Conservation (phyloP, 1,284 basidiomycete genomes). For the Moniliella sp. region DNA sequence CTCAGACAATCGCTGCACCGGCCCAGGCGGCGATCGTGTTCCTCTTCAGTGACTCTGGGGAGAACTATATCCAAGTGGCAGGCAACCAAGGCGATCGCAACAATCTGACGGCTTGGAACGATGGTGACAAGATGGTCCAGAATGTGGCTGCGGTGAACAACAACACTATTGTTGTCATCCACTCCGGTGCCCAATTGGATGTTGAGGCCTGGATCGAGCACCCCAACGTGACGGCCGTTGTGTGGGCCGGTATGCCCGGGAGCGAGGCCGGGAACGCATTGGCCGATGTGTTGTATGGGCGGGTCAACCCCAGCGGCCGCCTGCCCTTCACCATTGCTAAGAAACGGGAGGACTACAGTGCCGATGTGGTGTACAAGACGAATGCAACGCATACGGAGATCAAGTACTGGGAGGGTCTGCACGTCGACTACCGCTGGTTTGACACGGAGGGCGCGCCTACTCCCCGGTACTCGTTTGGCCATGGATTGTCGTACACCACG, state of each 20-base stretch:
- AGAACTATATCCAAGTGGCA: constrained; percentile 40
- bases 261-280: constrained; percentile 10
- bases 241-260: constrained; percentile 9
- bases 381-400: background rate
- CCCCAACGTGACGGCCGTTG: constrained; percentile 9
- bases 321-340: constrained; percentile 9
- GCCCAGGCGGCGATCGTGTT: constrained; percentile 44
- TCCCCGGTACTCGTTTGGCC: constrained; percentile 52
- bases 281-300: constrained; percentile 8
- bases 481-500: background rate
- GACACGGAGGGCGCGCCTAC: constrained; percentile 45
- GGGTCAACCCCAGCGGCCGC: constrained; percentile 8
- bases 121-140: constrained; percentile 32
- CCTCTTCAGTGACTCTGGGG: constrained; percentile 35
- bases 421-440: constrained; percentile 49
- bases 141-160: constrained; percentile 34
- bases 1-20: constrained; percentile 12
- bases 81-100: no score
- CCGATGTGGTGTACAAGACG: background rate
- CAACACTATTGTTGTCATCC: constrained; percentile 61
- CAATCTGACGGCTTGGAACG: constrained; percentile 31
- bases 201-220: constrained; percentile 11
- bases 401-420: constrained; percentile 46
- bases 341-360: constrained; percentile 8
- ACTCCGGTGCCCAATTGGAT: constrained; percentile 37